Conservation (phyloP, 306 rosid genomes). For the Medicago ruthenica region DNA sequence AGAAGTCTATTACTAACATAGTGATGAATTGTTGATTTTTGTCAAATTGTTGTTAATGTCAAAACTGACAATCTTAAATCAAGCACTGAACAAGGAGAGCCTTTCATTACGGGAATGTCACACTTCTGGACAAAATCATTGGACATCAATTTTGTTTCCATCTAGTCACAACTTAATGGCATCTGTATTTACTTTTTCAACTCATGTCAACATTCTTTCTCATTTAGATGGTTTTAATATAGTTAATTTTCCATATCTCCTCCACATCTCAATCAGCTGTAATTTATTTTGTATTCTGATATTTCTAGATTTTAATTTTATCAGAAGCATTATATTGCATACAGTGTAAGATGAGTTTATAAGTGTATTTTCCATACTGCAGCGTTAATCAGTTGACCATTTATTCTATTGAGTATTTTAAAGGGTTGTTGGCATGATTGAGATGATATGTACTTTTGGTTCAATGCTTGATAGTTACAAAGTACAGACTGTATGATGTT, state of each 20-base stretch:
- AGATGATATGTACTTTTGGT: constrained; percentile 4
- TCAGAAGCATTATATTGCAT: not conserved
- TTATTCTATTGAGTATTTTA: constrained; percentile 19
- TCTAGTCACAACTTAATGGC: constrained; percentile 7
- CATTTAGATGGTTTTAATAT: constrained; percentile 31
- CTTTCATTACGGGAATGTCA: constrained; percentile 18
- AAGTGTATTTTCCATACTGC: constrained; percentile 30
- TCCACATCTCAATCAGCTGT: constrained; percentile 5
- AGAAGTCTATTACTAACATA: not conserved
- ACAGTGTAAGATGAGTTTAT: constrained; percentile 23
- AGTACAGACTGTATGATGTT: constrained; percentile 11
- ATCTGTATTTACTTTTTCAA: constrained; percentile 25
- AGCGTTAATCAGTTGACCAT: constrained; percentile 1
- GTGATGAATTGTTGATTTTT: not conserved
- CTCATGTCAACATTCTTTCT: constrained; percentile 27
- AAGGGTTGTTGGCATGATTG: constrained; percentile 34
- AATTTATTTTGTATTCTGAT: constrained; percentile 35
- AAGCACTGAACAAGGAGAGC: constrained; percentile 7
- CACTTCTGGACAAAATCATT: constrained; percentile 6
- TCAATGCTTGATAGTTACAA: constrained; percentile 24
- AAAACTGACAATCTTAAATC: constrained; percentile 23
- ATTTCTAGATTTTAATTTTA: constrained; percentile 24
- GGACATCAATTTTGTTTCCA: constrained; percentile 24
- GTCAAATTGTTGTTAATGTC: constrained; percentile 13
- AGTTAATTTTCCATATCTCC: constrained; percentile 22